Evolutionary conservation across 805 yeast genomes (phyloP).

Genomic region (Schwanniomyces yamadae): DNA sequence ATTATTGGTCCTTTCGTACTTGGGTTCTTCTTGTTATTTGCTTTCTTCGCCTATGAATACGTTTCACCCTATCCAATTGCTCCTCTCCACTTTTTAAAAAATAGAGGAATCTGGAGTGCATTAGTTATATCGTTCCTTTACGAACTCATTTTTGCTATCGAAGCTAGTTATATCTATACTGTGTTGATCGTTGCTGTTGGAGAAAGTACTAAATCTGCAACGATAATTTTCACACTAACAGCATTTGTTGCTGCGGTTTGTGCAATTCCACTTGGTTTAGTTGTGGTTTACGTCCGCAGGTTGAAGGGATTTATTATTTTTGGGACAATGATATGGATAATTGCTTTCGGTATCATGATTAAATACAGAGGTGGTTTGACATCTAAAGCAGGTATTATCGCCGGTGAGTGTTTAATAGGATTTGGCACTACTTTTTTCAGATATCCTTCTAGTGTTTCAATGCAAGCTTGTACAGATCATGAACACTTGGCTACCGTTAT

Average conservation of each 20-base stretch:
- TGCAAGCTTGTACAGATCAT: constrained; percentile 14
- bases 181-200: constrained; percentile 63
- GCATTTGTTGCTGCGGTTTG: constrained; percentile 14
- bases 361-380: constrained; percentile 45
- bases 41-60: constrained; percentile 14
- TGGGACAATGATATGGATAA: constrained; percentile 53
- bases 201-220: constrained; percentile 49
- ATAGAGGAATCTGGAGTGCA: constrained; percentile 19
- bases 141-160: constrained; percentile 46
- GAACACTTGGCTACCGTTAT: constrained; percentile 19
- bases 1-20: constrained; percentile 16
- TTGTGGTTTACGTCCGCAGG: constrained; percentile 13
- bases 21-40: constrained; percentile 14
- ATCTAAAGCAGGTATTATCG: constrained; percentile 16
- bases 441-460: constrained; percentile 15
- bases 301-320: constrained; percentile 52
- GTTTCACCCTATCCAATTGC: constrained; percentile 13
- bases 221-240: constrained; percentile 12
- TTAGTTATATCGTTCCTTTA: constrained; percentile 11
- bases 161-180: constrained; percentile 60
- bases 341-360: constrained; percentile 56
- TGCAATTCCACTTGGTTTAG: constrained; percentile 14
- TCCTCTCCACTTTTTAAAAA: constrained; percentile 13
- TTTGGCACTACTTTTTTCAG: constrained; percentile 18
- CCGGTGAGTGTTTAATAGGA: constrained; percentile 14